Evolutionary conservation across 257 asterid genomes (phyloP), one percentile per base, ranked within the genome.

Genomic region (Osmanthus fragrans): DNA sequence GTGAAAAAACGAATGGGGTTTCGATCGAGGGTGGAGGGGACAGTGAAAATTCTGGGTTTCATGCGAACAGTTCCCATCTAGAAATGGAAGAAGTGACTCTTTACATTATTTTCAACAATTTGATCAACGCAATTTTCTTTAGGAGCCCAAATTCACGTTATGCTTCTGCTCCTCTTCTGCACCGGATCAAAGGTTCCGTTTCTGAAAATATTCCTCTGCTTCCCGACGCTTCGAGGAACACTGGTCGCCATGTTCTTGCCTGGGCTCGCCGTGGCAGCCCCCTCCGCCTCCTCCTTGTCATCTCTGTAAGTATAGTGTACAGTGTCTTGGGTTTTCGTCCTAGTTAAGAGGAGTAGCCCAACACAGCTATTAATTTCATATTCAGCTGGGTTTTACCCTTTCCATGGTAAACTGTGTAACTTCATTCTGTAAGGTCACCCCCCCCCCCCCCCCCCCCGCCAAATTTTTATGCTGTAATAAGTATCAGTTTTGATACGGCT

Each of bases 251-350:
- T 77, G 71, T 90, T 63, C 84, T 89, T 63, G 8, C 36, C 76
- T 94, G 98, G 98, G 82, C 96, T 82, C 92, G 92, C 78, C 86
- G 87, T 33, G 98, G 98, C 69, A 78, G 86, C 80, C 83, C 92
- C 23, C 82, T 94, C 36, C 96, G 96, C 32, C 86, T 96, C 71
- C 90, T 94, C n/a, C 88, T 94, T 49, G 92, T 92, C 65, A 79
- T 88, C 69, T 90, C 96, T 18, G 97, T 92, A 76, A 83, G 98
- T 87, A 13, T 10, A 40, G 47, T 40, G 47, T 40, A 40, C 15
- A 40, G 47, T 10, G 47, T 39, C 4, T 39, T 39, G 3, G 13
- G 47, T 39, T 25, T 25, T 10, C 47, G 47, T 39, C 12, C 47
- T 39, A 9, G 0, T 39, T 9, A 39, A 39, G 47, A 39, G 12